Percentiles rank a stretch among this genome's conserved stretches.
phyloP scores from a whole-genome alignment of 768 basidiomycete species.

The Candolleomyces aberdarensis region DNA sequence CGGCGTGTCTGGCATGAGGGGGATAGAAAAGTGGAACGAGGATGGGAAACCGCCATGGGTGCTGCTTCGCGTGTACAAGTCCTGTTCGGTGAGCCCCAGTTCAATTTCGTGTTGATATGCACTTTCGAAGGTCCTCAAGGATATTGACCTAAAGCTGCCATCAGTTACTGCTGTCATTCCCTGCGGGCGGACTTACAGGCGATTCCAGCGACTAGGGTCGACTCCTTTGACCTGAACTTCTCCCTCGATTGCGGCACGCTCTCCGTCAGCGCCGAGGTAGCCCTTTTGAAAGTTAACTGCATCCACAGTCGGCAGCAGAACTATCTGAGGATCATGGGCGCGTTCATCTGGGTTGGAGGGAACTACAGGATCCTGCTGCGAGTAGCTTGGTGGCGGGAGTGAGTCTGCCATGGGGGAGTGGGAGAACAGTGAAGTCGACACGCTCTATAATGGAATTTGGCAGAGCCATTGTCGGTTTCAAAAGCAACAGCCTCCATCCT shows the following conservation, averaged over 20 bases:
- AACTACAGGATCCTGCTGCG: slow-evolving; percentile 41
- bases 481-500: slow-evolving; percentile 4
- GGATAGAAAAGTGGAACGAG: slow-evolving; percentile 78
- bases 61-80: slow-evolving; percentile 47
- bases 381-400: slow-evolving; percentile 59
- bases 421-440: slow-evolving; percentile 4
- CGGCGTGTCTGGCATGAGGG: slow-evolving; percentile 74
- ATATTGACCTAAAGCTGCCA: slow-evolving; percentile 47
- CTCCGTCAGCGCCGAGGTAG: slow-evolving; percentile 79
- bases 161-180: neutral
- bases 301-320: slow-evolving; percentile 70
- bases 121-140: slow-evolving; percentile 63
- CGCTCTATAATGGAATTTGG: neutral
- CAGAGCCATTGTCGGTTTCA: slow-evolving; percentile 15
- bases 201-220: slow-evolving; percentile 53
- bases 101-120: slow-evolving; percentile 64
- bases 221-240: slow-evolving; percentile 82
- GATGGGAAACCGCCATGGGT: slow-evolving; percentile 46
- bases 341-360: slow-evolving; percentile 5
- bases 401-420: slow-evolving; percentile 36
- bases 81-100: slow-evolving; percentile 54
- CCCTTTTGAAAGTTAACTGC: slow-evolving; percentile 82
- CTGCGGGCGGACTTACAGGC: slow-evolving; percentile 55
- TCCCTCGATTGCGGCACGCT: slow-evolving; percentile 81
- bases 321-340: slow-evolving; percentile 52